Conservation (phyloP, 2,329 filamentous ascomycete genomes). For the Phyllosticta capitalensis region DNA sequence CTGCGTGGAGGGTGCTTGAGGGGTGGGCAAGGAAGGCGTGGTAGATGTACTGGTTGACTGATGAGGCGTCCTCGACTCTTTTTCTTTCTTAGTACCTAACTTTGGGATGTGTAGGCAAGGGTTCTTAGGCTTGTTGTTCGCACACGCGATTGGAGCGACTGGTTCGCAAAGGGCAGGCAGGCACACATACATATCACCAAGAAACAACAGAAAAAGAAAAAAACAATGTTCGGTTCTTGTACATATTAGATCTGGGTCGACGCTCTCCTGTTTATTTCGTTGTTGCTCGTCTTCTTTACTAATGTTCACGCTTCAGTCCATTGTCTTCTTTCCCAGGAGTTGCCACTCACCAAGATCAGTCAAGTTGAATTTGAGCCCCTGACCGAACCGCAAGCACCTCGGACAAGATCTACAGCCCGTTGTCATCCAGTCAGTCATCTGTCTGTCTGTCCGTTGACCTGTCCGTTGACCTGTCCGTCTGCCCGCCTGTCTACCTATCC, state of each 20-base stretch:
- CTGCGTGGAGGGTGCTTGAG: conserved; percentile 51
- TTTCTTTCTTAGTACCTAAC: background rate
- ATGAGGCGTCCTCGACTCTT: background rate
- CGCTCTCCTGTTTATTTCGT: background rate
- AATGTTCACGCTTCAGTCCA: too few species aligned
- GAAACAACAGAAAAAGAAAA: background rate
- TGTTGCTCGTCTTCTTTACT: background rate
- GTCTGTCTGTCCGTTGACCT: background rate
- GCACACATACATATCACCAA: background rate
- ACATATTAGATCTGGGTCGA: background rate
- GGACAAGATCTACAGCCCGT: background rate
- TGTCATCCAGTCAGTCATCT: background rate
- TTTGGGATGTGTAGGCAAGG: background rate
- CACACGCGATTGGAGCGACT: background rate
- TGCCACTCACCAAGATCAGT: too few species aligned
- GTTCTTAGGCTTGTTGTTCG: background rate
- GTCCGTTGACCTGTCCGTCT: too few species aligned
- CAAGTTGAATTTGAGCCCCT: too few species aligned
- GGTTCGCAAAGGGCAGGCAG: background rate
- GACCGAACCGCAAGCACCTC: too few species aligned
- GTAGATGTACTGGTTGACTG: background rate
- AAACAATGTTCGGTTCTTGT: background rate
- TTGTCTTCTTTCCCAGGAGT: too few species aligned
- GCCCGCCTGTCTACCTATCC: too few species aligned
- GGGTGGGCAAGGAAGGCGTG: conserved; percentile 35